Base-by-base conservation (phyloP, 2,329 filamentous ascomycete species). In the Biscogniauxia mediterranea region DNA sequence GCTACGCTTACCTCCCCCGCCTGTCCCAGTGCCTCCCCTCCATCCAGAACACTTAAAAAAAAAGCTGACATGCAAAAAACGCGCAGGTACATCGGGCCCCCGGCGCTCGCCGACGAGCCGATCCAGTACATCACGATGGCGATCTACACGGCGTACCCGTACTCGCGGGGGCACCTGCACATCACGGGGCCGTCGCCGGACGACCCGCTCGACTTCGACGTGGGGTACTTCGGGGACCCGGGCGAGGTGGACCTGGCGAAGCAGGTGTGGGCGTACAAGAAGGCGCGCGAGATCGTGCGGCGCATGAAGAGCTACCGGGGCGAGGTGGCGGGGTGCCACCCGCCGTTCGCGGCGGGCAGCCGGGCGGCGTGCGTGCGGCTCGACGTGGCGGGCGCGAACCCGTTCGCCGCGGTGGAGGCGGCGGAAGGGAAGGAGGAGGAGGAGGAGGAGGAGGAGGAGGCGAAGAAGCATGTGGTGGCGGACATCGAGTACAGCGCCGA, bases 261-360 rank as follows among this genome's bases (percentile, higher is more conserved):
- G 67, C 81, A 84, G 13, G 66, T 86, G 11, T 89, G 86, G 85
- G 80, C 77, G 0, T 90, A 90, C 76, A 90, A 90, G 73, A 83
- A 82, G 67, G 78, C 80, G n/a, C 84, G 88, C 2, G 86, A 88
- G 71, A 81, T 89, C 57, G 76, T 80, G 21, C 81, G 86, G 2
- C 82, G 85, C 15, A 82, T 84, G 68, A 72, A 78, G 1, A 76
- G 79, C 60, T 87, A 82, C 73, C 67, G 77, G 59, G 77, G 84
- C 68, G 78, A 83, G 66, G 46, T 80, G 2, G 70, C 75, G 3
- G 63, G 70, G 5, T 71, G 74, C 0, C 80, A 83, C 62, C 82
- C 82, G 1, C 68, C 71, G 13, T 85, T 84, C 66, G 68, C 77
- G 0, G 61, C 73, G 0, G 73, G 68, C 0, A 81, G 79, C 0